Conservation (phyloP, 202 grass and related monocot genomes). For the Zizania palustris region DNA sequence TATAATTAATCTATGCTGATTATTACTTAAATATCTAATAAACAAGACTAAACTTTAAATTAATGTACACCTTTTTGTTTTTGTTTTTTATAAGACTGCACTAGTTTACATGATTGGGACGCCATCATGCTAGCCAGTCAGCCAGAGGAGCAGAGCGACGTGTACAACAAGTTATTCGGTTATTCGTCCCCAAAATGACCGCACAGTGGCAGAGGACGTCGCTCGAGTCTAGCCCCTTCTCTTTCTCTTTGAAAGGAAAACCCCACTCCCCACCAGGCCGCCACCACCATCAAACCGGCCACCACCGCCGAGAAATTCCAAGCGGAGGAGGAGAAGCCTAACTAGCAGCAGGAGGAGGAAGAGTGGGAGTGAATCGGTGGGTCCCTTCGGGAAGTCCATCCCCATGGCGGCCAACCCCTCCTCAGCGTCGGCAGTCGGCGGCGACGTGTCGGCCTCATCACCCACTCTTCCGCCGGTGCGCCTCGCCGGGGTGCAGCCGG, state of each 20-base stretch:
- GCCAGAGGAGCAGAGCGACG: constrained; percentile 14
- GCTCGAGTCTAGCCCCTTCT: too few species aligned
- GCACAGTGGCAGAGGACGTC: background rate
- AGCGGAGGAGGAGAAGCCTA: background rate
- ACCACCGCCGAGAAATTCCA: constrained; percentile 3
- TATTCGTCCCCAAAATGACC: constrained; percentile 12
- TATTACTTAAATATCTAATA: too few species aligned
- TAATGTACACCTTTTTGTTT: too few species aligned
- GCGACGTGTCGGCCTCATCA: constrained; percentile 25
- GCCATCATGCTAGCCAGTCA: background rate
- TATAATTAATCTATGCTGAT: too few species aligned
- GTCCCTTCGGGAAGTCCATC: background rate
- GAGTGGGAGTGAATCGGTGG: too few species aligned
- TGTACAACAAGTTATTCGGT: constrained; percentile 25
- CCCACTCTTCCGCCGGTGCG: constrained; percentile 44
- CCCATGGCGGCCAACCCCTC: constrained; percentile 55
- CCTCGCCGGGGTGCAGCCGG: constrained; percentile 36
- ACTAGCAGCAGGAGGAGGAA: background rate
- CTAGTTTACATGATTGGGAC: background rate
- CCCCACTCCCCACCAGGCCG: background rate
- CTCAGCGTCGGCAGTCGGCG: constrained; percentile 20
- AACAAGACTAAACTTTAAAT: too few species aligned
- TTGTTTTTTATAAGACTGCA: too few species aligned
- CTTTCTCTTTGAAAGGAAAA: constrained; percentile 35
- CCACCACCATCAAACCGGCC: constrained; percentile 30